Conservation (phyloP, 805 yeast species). For the Pichia eremophila region DNA sequence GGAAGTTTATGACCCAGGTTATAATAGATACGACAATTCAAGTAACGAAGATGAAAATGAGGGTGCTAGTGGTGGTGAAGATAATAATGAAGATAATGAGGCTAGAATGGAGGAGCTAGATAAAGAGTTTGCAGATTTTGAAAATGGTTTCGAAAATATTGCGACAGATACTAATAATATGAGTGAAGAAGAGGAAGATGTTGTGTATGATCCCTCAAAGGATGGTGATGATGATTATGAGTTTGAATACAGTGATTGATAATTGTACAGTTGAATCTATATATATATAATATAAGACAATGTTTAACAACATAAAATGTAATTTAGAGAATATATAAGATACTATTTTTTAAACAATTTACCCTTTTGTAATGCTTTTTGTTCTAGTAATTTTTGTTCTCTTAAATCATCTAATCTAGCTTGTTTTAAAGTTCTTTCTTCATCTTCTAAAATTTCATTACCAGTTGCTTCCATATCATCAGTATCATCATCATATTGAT, state of each 20-base stretch:
- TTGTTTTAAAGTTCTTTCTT: slow-evolving; percentile 51
- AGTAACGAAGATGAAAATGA: background rate
- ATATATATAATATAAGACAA: background rate
- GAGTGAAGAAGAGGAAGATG: background rate
- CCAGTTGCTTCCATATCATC: slow-evolving; percentile 95
- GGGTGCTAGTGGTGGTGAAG: slow-evolving; percentile 1
- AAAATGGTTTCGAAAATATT: slow-evolving; percentile 13
- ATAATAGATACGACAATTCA: background rate
- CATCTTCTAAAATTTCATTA: slow-evolving; percentile 79
- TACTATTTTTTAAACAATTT: slow-evolving; percentile 1
- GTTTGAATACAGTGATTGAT: slow-evolving; percentile 33
- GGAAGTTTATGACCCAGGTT: slow-evolving; percentile 8
- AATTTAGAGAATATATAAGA: no score
- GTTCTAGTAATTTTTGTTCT: slow-evolving; percentile 55
- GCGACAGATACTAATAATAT: slow-evolving; percentile 35
- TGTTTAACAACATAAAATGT: background rate
- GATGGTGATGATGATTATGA: slow-evolving; percentile 26
- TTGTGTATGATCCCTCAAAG: background rate
- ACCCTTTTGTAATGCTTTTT: slow-evolving; percentile 35
- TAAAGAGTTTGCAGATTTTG: slow-evolving; percentile 10
- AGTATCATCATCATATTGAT: slow-evolving; percentile 31
- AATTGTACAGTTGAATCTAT: background rate
- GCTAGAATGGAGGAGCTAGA: slow-evolving; percentile 8
- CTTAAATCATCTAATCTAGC: slow-evolving; percentile 70
- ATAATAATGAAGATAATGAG: slow-evolving; percentile 11